phyloP scores from a whole-genome alignment of 2,329 filamentous ascomycete species.

The Graphium sp. region DNA sequence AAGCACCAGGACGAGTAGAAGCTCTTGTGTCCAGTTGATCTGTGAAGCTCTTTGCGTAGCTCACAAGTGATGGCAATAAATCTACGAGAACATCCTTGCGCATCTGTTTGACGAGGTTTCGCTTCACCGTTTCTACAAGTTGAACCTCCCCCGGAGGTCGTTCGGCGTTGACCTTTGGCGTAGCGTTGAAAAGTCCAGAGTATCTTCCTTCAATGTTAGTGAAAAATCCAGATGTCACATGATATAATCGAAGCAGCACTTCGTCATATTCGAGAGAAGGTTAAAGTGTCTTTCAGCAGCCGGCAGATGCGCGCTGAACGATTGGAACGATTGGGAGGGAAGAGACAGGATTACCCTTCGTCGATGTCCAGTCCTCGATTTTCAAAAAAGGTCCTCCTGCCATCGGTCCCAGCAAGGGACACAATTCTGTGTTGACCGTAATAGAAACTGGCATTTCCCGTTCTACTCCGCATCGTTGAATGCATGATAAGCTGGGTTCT shows the following conservation, averaged over 20 bases:
- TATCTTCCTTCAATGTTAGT: too few relatives aligned
- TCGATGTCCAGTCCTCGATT: constrained; percentile 22
- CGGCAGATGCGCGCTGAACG: too few relatives aligned
- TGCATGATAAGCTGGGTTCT: constrained; percentile 24
- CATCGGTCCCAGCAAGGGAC: constrained; percentile 22
- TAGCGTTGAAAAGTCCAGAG: constrained; percentile 13
- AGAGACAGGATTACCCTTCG: constrained; percentile 16
- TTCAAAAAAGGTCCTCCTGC: constrained; percentile 25
- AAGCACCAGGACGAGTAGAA: too few relatives aligned
- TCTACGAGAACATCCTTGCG: constrained; percentile 18
- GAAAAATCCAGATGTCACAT: too few relatives aligned
- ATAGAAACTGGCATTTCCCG: constrained; percentile 30
- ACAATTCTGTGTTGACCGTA: constrained; percentile 26
- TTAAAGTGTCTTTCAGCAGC: too few relatives aligned
- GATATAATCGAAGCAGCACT: too few relatives aligned
- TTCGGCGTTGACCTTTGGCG: constrained; percentile 9
- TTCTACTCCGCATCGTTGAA: constrained; percentile 12
- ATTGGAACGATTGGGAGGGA: not conserved
- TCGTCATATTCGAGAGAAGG: too few relatives aligned
- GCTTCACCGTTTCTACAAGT: constrained; percentile 11
- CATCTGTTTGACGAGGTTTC: constrained; percentile 16
- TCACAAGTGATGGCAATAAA: constrained; percentile 21
- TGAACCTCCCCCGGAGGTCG: constrained; percentile 6
- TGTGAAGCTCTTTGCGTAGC: too few relatives aligned
- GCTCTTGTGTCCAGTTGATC: too few relatives aligned